Evolutionary conservation across 2,329 filamentous ascomycete genomes (phyloP).

Genomic region (Fusarium brevicatenulatum): DNA sequence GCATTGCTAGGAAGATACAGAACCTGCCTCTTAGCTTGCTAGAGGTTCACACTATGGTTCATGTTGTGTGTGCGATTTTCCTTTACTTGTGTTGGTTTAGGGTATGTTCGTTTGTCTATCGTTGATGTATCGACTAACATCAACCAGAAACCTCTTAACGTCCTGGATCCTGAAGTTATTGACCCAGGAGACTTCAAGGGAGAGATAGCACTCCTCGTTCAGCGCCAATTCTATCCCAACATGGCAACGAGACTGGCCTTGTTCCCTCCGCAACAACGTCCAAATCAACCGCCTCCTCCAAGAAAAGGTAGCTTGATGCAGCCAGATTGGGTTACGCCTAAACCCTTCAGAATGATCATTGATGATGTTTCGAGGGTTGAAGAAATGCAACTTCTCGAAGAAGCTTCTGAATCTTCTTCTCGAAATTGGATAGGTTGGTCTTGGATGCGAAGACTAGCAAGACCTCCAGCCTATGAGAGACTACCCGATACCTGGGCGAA

Average conservation of each 20-base stretch:
- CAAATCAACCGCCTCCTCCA: neutral
- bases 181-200: neutral
- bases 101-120: neutral
- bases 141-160: slow-evolving; percentile 33
- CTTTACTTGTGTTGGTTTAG: slow-evolving; percentile 38
- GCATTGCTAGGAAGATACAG: slow-evolving; percentile 45
- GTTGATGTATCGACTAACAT: neutral
- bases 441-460: neutral
- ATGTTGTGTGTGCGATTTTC: slow-evolving; percentile 32
- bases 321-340: neutral
- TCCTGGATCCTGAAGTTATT: neutral
- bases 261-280: neutral
- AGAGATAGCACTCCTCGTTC: neutral
- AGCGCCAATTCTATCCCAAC: slow-evolving; percentile 2
- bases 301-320: neutral
- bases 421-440: neutral
- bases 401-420: neutral
- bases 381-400: neutral
- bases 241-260: neutral
- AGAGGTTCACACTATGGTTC: slow-evolving; percentile 46
- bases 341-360: neutral
- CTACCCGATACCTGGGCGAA: neutral
- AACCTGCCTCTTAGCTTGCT: slow-evolving; percentile 51
- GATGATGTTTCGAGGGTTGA: neutral
- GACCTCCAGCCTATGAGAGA: neutral